phyloP scores from a whole-genome alignment of 2,329 filamentous ascomycete genomes.

The Amauroascus verrucosus region DNA sequence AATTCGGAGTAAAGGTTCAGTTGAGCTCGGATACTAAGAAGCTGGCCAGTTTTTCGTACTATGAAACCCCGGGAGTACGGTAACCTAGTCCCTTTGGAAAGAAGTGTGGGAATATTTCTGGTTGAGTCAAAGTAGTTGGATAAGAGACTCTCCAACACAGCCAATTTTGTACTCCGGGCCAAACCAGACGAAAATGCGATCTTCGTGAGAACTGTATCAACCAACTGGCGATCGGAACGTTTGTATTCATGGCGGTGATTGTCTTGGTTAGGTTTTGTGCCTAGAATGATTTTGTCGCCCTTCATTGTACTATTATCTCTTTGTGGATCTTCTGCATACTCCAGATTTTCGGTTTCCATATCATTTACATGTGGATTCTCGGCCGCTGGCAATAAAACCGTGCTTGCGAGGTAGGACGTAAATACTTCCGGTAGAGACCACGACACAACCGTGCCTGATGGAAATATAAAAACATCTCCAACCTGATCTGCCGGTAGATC shows the following conservation, averaged over 20 bases:
- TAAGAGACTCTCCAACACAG: constrained; percentile 75
- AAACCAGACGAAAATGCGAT: constrained; percentile 94
- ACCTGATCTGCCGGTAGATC: constrained; percentile 39
- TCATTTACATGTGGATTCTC: constrained; percentile 60
- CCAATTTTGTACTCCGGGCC: constrained; percentile 84
- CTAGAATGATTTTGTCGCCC: constrained; percentile 80
- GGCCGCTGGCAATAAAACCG: constrained; percentile 64
- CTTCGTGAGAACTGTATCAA: constrained; percentile 69
- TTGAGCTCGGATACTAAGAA: constrained; percentile 79
- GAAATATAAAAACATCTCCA: constrained; percentile 91
- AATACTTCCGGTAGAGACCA: constrained; percentile 77
- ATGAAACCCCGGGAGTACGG: constrained; percentile 67
- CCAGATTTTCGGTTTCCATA: constrained; percentile 79
- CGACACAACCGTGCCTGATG: constrained; percentile 82
- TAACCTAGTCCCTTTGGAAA: constrained; percentile 56
- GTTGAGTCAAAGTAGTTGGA: constrained; percentile 80
- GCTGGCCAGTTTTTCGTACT: constrained; percentile 83
- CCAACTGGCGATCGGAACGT: constrained; percentile 26
- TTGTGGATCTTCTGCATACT: constrained; percentile 66
- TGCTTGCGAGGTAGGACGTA: constrained; percentile 58
- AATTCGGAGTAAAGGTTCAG: constrained; percentile 95
- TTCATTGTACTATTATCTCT: constrained; percentile 67
- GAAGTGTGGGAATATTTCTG: constrained; percentile 64
- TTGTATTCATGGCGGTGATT: constrained; percentile 18
- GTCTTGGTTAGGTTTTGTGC: constrained; percentile 50